Evolutionary conservation across 805 yeast species (phyloP).

Genomic region (Jamesozyma spencerorum): DNA sequence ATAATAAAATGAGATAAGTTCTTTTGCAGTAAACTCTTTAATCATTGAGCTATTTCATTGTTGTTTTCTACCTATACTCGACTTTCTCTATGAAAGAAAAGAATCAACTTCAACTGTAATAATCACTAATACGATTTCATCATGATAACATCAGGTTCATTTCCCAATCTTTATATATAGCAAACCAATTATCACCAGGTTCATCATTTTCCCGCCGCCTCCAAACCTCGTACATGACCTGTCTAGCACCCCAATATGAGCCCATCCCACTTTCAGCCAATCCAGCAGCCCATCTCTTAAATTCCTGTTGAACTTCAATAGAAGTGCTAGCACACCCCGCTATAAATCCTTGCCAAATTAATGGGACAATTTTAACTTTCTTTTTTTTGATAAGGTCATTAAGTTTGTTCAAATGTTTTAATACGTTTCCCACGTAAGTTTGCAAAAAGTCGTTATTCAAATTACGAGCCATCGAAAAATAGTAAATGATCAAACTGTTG

Average conservation of each 20-base stretch:
- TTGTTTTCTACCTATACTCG: too few species aligned
- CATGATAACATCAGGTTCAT: constrained; percentile 62
- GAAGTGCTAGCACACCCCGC: constrained; percentile 76
- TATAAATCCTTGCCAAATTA: constrained; percentile 83
- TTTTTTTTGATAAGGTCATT: constrained; percentile 43
- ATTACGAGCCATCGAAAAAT: constrained; percentile 52
- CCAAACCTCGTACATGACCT: constrained; percentile 82
- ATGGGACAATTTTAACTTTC: constrained; percentile 56
- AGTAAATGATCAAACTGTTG: constrained; percentile 62
- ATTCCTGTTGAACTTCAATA: constrained; percentile 49
- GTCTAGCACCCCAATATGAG: constrained; percentile 78
- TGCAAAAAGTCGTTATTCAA: constrained; percentile 51
- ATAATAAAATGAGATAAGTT: too few species aligned
- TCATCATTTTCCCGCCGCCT: constrained; percentile 54
- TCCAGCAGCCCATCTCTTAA: constrained; percentile 53
- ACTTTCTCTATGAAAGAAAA: too few species aligned
- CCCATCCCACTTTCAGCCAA: constrained; percentile 53
- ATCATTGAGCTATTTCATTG: too few species aligned
- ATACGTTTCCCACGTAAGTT: constrained; percentile 48
- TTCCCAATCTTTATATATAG: constrained; percentile 75
- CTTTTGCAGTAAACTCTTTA: too few species aligned
- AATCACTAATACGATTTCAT: too few species aligned
- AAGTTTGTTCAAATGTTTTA: constrained; percentile 55
- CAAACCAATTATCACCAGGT: constrained; percentile 61
- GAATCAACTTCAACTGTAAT: too few species aligned